A percentile compares a stretch with the other conserved stretches of the same genome.
These are phyloP conservation scores for Oemleria cerasiformis DNA, from an alignment of 306 rosid species.

Conservation along the genomic window DNA sequence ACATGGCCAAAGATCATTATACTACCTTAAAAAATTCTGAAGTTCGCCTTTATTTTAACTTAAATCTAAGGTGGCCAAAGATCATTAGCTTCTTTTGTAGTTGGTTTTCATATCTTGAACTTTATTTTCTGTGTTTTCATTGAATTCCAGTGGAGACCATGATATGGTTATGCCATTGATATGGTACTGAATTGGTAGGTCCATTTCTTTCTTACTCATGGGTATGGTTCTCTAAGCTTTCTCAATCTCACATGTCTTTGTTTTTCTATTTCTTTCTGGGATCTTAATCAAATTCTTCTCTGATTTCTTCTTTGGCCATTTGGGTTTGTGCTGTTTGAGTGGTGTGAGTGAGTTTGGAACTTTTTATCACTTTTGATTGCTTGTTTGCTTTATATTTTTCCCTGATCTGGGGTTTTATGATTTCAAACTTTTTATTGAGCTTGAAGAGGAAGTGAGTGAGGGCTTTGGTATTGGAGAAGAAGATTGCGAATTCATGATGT, in stretches of 20 bases:
- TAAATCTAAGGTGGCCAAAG: too few relatives aligned
- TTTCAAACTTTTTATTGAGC: conserved; percentile 47
- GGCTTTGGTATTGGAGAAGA: conserved; percentile 38
- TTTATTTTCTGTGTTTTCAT: neutral
- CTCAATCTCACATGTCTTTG: conserved; percentile 24
- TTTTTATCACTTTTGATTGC: conserved; percentile 9
- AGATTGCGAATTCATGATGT: conserved; percentile 32
- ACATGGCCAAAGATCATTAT: too few relatives aligned
- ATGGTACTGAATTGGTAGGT: too few relatives aligned
- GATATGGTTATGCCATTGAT: conserved; percentile 33
- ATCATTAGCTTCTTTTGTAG: too few relatives aligned
- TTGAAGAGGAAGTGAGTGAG: conserved; percentile 43
- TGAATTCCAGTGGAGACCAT: conserved; percentile 60
- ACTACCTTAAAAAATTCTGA: too few relatives aligned
- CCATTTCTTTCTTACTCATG: neutral
- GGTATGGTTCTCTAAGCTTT: conserved; percentile 13
- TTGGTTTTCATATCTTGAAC: too few relatives aligned
- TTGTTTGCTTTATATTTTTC: neutral
- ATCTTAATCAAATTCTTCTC: neutral
- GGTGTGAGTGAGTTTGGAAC: conserved; percentile 5
- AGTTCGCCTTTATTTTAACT: too few relatives aligned
- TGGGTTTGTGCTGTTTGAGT: conserved; percentile 12
- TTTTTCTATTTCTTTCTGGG: neutral
- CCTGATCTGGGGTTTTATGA: conserved; percentile 31
- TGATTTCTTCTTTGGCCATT: neutral